Percentiles rank a stretch among this genome's conserved stretches.
Evolutionary conservation across 768 basidiomycete species (phyloP).

Genomic region (Auricularia auricula-judae): DNA sequence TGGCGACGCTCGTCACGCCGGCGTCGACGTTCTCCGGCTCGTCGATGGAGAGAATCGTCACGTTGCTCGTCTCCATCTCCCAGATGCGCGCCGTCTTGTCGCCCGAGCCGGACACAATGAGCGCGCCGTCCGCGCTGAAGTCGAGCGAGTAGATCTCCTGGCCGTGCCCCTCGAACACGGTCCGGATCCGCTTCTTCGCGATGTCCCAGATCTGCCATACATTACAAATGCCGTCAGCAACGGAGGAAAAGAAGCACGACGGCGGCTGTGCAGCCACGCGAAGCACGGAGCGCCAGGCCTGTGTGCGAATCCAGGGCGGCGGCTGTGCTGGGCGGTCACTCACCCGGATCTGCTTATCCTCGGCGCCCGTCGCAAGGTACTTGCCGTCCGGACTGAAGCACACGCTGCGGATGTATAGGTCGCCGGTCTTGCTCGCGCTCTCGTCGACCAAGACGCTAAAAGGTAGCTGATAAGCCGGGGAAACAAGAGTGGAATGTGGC

Average conservation of each 20-base stretch:
- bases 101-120: conserved; percentile 84
- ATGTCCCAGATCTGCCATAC: conserved; percentile 80
- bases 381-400: conserved; percentile 69
- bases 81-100: conserved; percentile 55
- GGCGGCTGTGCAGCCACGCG: not conserved
- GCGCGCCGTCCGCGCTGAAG: conserved; percentile 76
- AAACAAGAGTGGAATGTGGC: not conserved
- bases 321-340: conserved; percentile 15
- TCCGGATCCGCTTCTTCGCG: conserved; percentile 62
- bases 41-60: conserved; percentile 32
- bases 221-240: not conserved
- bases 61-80: conserved; percentile 38
- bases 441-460: conserved; percentile 70
- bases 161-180: conserved; percentile 77
- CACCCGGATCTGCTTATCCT: conserved; percentile 87
- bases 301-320: not conserved
- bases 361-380: conserved; percentile 69
- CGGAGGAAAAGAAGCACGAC: not conserved
- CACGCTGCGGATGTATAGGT: conserved; percentile 83
- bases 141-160: conserved; percentile 93
- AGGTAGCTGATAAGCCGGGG: not conserved
- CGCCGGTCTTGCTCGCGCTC: conserved; percentile 56
- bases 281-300: not conserved
- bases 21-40: conserved; percentile 50
- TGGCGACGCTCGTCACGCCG: conserved; percentile 71